Base-by-base conservation (phyloP, 2,329 filamentous ascomycete species). In the Colletotrichum theobromicola region DNA sequence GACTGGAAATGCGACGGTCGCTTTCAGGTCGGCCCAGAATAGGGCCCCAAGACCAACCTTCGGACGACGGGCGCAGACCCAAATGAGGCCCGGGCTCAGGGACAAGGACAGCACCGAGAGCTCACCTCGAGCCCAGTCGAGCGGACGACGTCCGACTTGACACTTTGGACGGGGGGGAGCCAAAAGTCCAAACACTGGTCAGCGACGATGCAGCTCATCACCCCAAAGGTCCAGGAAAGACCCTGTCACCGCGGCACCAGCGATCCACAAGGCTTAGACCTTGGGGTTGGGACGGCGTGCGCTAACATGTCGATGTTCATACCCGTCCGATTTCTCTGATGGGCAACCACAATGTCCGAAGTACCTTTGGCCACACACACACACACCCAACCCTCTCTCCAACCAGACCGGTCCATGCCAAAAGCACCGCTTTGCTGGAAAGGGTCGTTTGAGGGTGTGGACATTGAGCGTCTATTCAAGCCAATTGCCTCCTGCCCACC, bases 231-330 rank as follows among this genome's bases (percentile, higher is more conserved):
- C 67, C 67, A 32, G 60, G 61, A 26, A 42, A 53, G 32, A 37
- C 68, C 68, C 69, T 72, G 62, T 63, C 57, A 71, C 34, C 46
- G 7, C 34, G 34, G 60, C 35, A 37, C 30, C 34, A 65, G 30
- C 53, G 65, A 26, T 62, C 68, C 72, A 67, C 68, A 75, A 72
- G 72, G 72, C 68, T 72, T 72, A 75, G 68, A 57, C 55, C 42
- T 63, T 28, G 64, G 64, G 53, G 28, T 69, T 61, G 55, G 70
- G 65, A 62, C 32, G 35, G 42, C 30, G 34, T 35, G 28, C 32
- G 58, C 69, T 55, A 65, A 64, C 15, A 37, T 61, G 21, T 68
- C 57, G 28, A 35, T 72, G 63, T 53, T 68, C 26, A 58, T 21
- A 30, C 64, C 65, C 65, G 58, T 64, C 58, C 65, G 58, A 63